Evolutionary conservation across 306 rosid genomes (phyloP).

Genomic region (Dalbergia cultrata): DNA sequence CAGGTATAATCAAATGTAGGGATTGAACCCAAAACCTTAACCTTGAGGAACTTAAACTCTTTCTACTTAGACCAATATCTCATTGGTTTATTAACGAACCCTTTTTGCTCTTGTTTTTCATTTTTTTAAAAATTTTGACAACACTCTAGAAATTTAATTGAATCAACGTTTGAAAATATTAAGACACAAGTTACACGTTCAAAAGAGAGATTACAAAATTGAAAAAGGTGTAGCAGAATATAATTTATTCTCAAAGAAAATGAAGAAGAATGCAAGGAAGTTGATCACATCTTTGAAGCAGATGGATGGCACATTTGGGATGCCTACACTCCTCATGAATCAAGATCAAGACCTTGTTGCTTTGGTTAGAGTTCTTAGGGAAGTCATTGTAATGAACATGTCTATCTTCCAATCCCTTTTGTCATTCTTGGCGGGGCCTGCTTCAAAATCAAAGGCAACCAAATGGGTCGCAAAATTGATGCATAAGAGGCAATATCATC

Average conservation of each 20-base stretch:
- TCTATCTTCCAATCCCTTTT: slow-evolving; percentile 57
- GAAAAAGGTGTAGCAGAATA: slow-evolving; percentile 55
- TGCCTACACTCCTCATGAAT: slow-evolving; percentile 22
- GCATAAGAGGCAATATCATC: slow-evolving; percentile 49
- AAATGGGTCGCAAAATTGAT: slow-evolving; percentile 66
- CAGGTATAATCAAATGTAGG: too few relatives aligned
- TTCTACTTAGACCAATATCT: too few relatives aligned
- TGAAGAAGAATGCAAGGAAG: slow-evolving; percentile 65
- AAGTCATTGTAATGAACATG: slow-evolving; percentile 49
- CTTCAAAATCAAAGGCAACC: slow-evolving; percentile 49
- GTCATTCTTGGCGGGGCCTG: slow-evolving; percentile 47
- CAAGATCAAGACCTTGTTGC: slow-evolving; percentile 48
- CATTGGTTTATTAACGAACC: too few relatives aligned
- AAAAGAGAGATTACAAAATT: slow-evolving; percentile 60
- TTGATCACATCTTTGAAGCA: slow-evolving; percentile 51
- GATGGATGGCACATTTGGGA: slow-evolving; percentile 53
- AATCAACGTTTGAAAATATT: too few relatives aligned
- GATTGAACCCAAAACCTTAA: too few relatives aligned
- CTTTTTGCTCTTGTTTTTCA: too few relatives aligned
- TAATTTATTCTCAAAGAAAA: slow-evolving; percentile 55
- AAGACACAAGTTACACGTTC: too few relatives aligned
- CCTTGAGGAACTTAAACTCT: too few relatives aligned
- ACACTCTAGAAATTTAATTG: too few relatives aligned
- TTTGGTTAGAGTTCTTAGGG: slow-evolving; percentile 49
- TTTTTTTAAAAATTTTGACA: too few relatives aligned